phyloP scores from a whole-genome alignment of 805 yeast genomes.

The Blastobotrys peoriensis region DNA sequence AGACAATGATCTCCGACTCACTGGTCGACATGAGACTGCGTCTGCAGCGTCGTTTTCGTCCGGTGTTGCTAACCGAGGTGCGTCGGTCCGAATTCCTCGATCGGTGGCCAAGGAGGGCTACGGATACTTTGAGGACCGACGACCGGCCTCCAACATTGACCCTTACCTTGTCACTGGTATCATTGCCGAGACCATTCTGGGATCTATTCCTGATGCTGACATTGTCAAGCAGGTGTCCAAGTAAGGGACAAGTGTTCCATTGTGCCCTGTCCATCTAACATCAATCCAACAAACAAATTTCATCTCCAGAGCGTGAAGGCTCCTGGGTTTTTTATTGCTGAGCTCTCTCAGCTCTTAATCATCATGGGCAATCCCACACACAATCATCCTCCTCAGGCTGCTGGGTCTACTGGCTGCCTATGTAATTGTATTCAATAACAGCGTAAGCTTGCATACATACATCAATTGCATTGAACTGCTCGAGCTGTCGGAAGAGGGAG shows the following conservation, averaged over 20 bases:
- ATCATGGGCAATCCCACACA: background rate
- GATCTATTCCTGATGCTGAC: slow-evolving; percentile 90
- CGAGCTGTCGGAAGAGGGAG: too few species aligned
- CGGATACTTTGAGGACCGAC: slow-evolving; percentile 99
- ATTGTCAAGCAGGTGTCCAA: slow-evolving; percentile 77
- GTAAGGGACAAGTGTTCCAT: too few species aligned
- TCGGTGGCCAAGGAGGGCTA: slow-evolving; percentile 96
- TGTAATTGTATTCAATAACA: background rate
- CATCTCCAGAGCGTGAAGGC: too few species aligned
- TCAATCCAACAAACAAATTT: too few species aligned
- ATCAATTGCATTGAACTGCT: too few species aligned
- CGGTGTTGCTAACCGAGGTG: slow-evolving; percentile 99
- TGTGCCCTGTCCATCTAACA: too few species aligned
- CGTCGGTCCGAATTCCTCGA: slow-evolving; percentile 97
- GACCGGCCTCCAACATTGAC: slow-evolving; percentile 99
- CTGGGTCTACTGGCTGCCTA: background rate
- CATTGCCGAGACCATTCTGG: slow-evolving; percentile 94
- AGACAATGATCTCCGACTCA: slow-evolving; percentile 91
- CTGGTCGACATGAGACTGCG: slow-evolving; percentile 99
- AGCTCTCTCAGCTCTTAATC: background rate
- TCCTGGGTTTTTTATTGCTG: background rate
- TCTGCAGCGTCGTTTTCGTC: slow-evolving; percentile 83
- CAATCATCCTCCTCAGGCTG: background rate
- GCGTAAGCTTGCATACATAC: background rate
- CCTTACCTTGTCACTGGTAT: slow-evolving; percentile 98